Conservation (phyloP, 2,329 filamentous ascomycete genomes). For the Ophiostoma himal-ulmi region DNA sequence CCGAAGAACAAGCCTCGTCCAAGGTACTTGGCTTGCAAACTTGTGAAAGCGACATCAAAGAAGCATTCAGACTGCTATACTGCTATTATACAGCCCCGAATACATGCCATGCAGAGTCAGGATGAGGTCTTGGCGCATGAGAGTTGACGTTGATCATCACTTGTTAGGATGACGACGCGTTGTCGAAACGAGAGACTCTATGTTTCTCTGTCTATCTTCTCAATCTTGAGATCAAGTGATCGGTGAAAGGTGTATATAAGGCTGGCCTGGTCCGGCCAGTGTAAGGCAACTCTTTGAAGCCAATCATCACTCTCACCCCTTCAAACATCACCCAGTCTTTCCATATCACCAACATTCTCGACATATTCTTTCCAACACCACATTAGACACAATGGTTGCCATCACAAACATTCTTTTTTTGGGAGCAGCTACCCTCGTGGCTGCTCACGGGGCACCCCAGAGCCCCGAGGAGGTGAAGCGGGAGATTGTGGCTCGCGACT, state of each 20-base stretch:
- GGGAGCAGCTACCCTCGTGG: not conserved
- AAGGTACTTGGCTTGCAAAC: not conserved
- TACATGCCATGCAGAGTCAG: not conserved
- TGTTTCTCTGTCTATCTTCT: not conserved
- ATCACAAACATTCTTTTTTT: not conserved
- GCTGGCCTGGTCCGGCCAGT: not conserved
- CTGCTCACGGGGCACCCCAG: not conserved
- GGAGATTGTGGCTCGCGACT: not conserved
- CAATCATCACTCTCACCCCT: not conserved
- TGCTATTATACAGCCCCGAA: not conserved
- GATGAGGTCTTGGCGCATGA: not conserved
- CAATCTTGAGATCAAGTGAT: not conserved
- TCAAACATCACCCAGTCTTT: not conserved
- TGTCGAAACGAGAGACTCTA: not conserved
- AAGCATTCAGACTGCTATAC: not conserved
- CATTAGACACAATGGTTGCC: slow-evolving; percentile 5
- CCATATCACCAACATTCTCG: not conserved
- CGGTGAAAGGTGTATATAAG: not conserved
- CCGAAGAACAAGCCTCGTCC: not conserved
- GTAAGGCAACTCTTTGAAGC: not conserved
- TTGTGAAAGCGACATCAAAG: not conserved
- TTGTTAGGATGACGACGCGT: not conserved
- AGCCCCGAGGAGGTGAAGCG: slow-evolving; percentile 10
- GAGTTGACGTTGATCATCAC: not conserved
- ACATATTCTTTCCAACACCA: not conserved